Base-by-base conservation (phyloP, 108 stramenopile genomes). In the Asterionellopsis glacialis region DNA sequence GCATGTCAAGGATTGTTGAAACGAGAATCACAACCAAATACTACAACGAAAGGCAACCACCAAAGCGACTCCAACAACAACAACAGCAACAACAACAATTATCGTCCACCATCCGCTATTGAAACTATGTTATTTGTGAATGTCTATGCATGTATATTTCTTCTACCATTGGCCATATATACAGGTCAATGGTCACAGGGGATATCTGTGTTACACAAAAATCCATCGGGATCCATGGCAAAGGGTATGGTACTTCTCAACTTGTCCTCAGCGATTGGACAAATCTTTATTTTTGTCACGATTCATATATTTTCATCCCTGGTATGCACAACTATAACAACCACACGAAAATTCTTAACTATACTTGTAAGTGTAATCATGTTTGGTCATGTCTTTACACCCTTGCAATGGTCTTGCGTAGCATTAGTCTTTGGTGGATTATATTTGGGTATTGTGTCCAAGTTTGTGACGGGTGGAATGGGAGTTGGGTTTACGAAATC, bases 201-300 rank as follows among this genome's bases (percentile, higher is more conserved):
- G 61, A 64, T 87, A 24, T 66, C 82, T 18, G 44, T 33, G 2
- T 1, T 72, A 6, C 65, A 68, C 57, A 63, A 45, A 33, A n/a
- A 57, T 12, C 42, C 64, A 51, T 28, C 45, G 15, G 25, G 59
- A 11, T 22, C 61, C 57, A 72, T 72, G 15, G 33, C 64, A 69
- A 22, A 70, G 66, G 45, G 22, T 10, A 60, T 60, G 43, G 12
- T 47, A 11, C 45, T 82, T 19, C 59, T 90, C 43, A 93, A 86
- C 60, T 54, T 72, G 21, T 71, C 86, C 1, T 88, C 89, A 5
- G 87, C 91, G 0, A 21, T 81, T 7, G 97, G 97, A 9, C 97
- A 98, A 63, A 88, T 95, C n/a, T 98, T 96, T 74, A 93, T 98
- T 61, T 98, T 95, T 69, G 74, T 92, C 27, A 96, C 95, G 16